These are phyloP conservation scores for Ophiocordyceps sinensis DNA, from an alignment of 2,329 filamentous ascomycete species.

Conservation along the genomic window DNA sequence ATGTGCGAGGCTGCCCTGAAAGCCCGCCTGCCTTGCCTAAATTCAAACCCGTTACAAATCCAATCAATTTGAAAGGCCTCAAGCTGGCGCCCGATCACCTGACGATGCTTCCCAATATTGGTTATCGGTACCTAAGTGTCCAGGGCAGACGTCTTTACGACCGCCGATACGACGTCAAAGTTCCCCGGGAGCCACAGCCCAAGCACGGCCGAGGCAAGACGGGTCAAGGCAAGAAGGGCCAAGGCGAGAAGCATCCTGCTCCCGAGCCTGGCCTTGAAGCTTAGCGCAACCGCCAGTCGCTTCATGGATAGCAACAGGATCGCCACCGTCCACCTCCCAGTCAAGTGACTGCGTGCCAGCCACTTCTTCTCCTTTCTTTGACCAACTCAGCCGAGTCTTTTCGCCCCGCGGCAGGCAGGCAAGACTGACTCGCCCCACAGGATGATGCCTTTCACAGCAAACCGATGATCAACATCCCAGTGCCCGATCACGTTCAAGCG, in stretches of 20 bases:
- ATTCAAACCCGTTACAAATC: not conserved
- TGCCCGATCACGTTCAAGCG: constrained; percentile 83
- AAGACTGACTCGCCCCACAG: constrained; percentile 29
- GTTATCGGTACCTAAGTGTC: constrained; percentile 5
- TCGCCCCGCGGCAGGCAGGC: too few species aligned
- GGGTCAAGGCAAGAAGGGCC: too few species aligned
- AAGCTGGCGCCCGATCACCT: constrained; percentile 4
- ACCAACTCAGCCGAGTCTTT: too few species aligned
- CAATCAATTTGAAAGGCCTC: constrained; percentile 1
- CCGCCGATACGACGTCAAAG: constrained; percentile 1
- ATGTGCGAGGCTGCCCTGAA: constrained; percentile 1
- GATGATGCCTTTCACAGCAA: constrained; percentile 77
- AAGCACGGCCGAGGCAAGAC: not conserved
- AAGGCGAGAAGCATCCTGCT: too few species aligned
- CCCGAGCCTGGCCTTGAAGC: too few species aligned
- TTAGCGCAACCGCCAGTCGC: too few species aligned
- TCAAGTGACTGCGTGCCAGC: not conserved
- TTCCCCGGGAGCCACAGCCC: not conserved
- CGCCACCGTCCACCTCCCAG: not conserved
- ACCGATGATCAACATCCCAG: constrained; percentile 70
- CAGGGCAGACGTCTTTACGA: constrained; percentile 2
- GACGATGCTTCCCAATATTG: constrained; percentile 2
- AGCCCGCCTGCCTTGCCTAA: not conserved
- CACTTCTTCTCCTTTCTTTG: not conserved
- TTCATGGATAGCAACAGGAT: too few species aligned